Conservation (phyloP, 371 early-diverging fungal species). For the Umbelopsis sp. region DNA sequence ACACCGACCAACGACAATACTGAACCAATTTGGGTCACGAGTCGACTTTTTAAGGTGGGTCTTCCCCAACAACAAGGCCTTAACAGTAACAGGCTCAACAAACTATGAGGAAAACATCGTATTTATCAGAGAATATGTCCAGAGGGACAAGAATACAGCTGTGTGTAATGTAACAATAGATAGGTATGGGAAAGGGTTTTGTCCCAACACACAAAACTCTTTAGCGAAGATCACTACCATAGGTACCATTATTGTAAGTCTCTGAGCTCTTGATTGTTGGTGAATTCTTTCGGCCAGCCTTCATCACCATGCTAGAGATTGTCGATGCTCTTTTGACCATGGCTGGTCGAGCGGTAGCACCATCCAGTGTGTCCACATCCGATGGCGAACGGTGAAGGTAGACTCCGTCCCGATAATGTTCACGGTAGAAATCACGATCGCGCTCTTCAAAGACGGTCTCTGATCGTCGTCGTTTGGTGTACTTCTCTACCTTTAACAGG, state of each 20-base stretch:
- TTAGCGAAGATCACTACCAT: conserved; percentile 14
- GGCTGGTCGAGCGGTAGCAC: not conserved
- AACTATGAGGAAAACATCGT: not conserved
- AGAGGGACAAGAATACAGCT: not conserved
- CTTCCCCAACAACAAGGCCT: not conserved
- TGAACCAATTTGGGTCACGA: too few species aligned
- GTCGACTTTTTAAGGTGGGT: too few species aligned
- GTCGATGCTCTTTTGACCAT: conserved; percentile 1
- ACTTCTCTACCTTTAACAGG: conserved; percentile 43
- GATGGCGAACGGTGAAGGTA: conserved; percentile 28
- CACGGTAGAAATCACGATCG: conserved; percentile 44
- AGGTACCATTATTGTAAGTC: conserved; percentile 15
- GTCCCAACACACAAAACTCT: too few species aligned
- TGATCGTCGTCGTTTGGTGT: conserved; percentile 42
- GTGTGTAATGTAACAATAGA: not conserved
- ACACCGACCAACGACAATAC: too few species aligned
- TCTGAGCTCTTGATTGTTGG: conserved; percentile 7
- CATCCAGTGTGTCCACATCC: not conserved
- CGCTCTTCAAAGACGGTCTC: conserved; percentile 47
- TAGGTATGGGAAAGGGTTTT: not conserved
- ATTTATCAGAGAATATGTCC: not conserved
- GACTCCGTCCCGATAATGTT: conserved; percentile 40
- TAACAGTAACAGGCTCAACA: not conserved
- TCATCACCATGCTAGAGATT: conserved; percentile 6
- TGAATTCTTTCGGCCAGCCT: conserved; percentile 10